A percentile compares a stretch with the other conserved stretches of the same genome.
Conservation (phyloP, 495 filamentous ascomycete genomes). For the Podospora appendiculata region DNA sequence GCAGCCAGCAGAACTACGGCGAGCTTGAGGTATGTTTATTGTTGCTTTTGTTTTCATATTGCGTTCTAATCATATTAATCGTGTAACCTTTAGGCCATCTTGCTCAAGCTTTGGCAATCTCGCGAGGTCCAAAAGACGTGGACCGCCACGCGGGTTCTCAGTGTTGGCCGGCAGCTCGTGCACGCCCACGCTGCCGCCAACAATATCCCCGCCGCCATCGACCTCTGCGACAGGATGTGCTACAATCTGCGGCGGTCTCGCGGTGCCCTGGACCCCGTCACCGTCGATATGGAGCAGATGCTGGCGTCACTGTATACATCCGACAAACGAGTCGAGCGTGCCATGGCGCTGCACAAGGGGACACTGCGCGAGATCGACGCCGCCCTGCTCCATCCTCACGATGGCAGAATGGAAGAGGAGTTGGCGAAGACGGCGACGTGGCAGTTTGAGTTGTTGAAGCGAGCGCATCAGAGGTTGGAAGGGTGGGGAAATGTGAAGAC, state of each 20-base stretch:
- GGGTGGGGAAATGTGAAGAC: conserved; percentile 23
- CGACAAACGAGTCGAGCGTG: conserved; percentile 41
- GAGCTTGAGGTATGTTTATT: conserved; percentile 46
- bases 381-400: not conserved
- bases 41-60: not conserved
- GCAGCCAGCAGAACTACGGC: conserved; percentile 50
- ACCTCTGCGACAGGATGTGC: conserved; percentile 51
- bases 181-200: conserved; percentile 48
- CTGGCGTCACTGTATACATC: conserved; percentile 47
- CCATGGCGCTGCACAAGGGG: conserved; percentile 47
- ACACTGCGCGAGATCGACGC: conserved; percentile 37
- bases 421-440: conserved; percentile 32
- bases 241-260: conserved; percentile 56
- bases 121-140: conserved; percentile 53
- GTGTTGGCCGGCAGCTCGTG: conserved; percentile 49
- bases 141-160: conserved; percentile 44
- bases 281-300: conserved; percentile 48
- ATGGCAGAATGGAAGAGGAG: conserved; percentile 25
- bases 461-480: conserved; percentile 27
- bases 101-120: conserved; percentile 53
- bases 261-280: conserved; percentile 45
- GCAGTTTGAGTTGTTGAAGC: conserved; percentile 46
- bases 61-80: not conserved
- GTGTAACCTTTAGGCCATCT: conserved; percentile 30
- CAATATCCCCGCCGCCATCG: conserved; percentile 35